Evolutionary conservation across 129 eudicot genomes (phyloP).

Genomic region (Escallonia rubra): DNA sequence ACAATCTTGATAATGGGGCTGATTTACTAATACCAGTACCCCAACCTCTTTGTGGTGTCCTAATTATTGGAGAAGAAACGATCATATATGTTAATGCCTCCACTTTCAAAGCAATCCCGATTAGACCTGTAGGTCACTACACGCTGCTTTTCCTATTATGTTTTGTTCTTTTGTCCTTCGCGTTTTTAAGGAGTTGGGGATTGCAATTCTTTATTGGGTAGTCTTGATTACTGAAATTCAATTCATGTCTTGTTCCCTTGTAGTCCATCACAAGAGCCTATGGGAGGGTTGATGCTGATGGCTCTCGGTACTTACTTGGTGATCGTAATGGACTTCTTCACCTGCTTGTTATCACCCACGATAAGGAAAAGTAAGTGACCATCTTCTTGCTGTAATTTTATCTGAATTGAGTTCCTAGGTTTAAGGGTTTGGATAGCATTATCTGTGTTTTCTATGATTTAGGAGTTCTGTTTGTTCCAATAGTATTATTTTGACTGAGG

Average conservation of each 20-base stretch:
- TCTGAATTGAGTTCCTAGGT: not conserved
- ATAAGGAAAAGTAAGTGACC: slow-evolving; percentile 74
- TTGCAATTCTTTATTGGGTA: not conserved
- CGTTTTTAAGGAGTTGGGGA: not conserved
- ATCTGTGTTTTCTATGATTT: too few species aligned
- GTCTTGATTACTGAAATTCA: not conserved
- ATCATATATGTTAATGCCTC: slow-evolving; percentile 95
- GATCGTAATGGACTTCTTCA: slow-evolving; percentile 96
- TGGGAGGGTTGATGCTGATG: slow-evolving; percentile 98
- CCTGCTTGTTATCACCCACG: slow-evolving; percentile 93
- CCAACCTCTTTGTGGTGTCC: slow-evolving; percentile 93
- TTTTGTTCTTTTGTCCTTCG: too few species aligned
- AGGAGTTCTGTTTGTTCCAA: too few species aligned
- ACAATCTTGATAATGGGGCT: slow-evolving; percentile 98
- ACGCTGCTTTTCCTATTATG: not conserved
- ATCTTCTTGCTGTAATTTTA: not conserved
- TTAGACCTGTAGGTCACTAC: slow-evolving; percentile 77
- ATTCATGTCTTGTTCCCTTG: slow-evolving; percentile 8
- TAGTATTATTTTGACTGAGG: too few species aligned
- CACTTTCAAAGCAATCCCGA: slow-evolving; percentile 91
- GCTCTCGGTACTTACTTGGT: slow-evolving; percentile 91
- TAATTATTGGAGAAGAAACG: slow-evolving; percentile 95
- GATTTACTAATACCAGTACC: slow-evolving; percentile 95
- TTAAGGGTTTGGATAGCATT: too few species aligned
- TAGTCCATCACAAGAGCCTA: slow-evolving; percentile 91